phyloP scores from a whole-genome alignment of 2,329 filamentous ascomycete genomes.

The Berkeleyomyces rouxiae region DNA sequence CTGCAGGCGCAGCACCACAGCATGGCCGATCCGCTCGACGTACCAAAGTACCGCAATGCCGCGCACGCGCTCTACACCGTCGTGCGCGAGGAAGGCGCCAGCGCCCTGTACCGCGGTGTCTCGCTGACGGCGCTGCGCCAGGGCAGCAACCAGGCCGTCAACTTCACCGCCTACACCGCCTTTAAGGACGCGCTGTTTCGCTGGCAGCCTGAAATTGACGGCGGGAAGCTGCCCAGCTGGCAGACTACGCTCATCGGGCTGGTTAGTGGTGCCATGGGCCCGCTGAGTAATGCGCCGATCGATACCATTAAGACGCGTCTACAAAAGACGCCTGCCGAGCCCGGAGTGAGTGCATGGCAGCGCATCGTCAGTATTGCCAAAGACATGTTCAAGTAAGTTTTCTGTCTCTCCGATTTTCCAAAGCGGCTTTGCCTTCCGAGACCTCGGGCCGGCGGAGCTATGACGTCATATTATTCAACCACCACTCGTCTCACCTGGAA shows the following conservation, averaged over 20 bases:
- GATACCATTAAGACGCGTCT: constrained; percentile 97
- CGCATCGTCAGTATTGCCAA: constrained; percentile 63
- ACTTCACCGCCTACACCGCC: constrained; percentile 95
- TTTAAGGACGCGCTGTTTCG: constrained; percentile 65
- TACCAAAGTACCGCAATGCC: constrained; percentile 94
- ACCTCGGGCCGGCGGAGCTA: constrained; percentile 4
- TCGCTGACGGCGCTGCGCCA: constrained; percentile 84
- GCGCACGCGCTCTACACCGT: constrained; percentile 74
- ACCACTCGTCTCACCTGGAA: neutral
- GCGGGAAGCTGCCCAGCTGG: constrained; percentile 57
- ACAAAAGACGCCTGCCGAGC: constrained; percentile 72
- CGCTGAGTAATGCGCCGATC: constrained; percentile 90
- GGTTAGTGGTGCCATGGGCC: constrained; percentile 85
- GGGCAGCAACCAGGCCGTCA: constrained; percentile 93
- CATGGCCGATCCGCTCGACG: constrained; percentile 89
- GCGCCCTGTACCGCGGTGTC: constrained; percentile 83
- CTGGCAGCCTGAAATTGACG: constrained; percentile 51
- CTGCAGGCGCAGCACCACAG: constrained; percentile 95
- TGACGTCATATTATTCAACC: constrained; percentile 10
- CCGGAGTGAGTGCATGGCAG: constrained; percentile 62
- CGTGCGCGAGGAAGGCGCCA: constrained; percentile 73
- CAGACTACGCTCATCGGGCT: constrained; percentile 86
- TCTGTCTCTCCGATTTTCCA: neutral
- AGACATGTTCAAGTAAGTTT: constrained; percentile 63
- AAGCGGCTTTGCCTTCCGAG: neutral